Conservation (phyloP, 2,329 filamentous ascomycete species). For the Diaporthe batatas region DNA sequence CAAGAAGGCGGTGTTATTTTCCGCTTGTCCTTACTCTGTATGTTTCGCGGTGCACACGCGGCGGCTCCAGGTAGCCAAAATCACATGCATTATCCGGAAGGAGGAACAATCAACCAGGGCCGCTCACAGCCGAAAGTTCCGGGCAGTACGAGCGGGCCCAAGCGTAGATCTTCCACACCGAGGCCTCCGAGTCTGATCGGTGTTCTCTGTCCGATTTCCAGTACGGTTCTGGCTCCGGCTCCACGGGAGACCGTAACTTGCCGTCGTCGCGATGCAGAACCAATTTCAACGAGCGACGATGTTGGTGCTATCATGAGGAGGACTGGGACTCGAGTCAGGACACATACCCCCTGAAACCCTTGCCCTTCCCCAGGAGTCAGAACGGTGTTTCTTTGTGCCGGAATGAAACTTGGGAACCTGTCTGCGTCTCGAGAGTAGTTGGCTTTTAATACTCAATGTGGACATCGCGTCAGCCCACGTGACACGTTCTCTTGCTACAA, state of each 20-base stretch:
- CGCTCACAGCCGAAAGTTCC: constrained; percentile 3
- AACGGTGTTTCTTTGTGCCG: not conserved
- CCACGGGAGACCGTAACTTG: not conserved
- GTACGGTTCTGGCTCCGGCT: not conserved
- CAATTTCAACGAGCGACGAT: not conserved
- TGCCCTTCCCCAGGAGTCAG: not conserved
- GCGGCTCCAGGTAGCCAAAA: not conserved
- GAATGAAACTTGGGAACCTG: not conserved
- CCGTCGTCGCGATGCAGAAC: not conserved
- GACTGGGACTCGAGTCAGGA: constrained; percentile 4
- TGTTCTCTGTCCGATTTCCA: not conserved
- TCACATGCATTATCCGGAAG: not conserved
- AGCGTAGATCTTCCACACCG: not conserved
- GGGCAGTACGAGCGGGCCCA: constrained; percentile 1
- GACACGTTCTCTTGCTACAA: not conserved
- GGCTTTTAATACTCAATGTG: not conserved
- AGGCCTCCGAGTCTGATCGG: constrained; percentile 13
- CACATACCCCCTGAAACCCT: constrained; percentile 1
- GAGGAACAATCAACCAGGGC: not conserved
- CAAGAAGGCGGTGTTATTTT: not conserved
- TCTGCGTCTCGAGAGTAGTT: not conserved
- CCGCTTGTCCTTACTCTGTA: not conserved
- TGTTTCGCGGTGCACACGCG: not conserved
- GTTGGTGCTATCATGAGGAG: not conserved
- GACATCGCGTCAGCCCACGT: not conserved